Conservation (phyloP, 1,284 basidiomycete species). For the Earliella scabrosa region DNA sequence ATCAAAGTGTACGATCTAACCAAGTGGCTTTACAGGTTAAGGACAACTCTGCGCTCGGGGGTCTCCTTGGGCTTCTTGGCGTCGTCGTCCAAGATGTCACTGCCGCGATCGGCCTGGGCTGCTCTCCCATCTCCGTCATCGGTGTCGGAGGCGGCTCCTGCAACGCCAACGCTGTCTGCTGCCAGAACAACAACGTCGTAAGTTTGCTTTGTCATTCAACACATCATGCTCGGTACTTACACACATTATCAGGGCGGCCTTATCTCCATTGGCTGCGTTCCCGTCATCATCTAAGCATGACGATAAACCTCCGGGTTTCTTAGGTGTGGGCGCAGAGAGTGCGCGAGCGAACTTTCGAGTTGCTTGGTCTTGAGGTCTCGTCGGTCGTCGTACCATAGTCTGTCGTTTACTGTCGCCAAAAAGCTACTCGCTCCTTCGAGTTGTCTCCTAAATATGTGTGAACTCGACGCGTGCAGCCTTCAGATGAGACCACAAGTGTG, state of each 20-base stretch:
- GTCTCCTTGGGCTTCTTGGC: conserved; percentile 22
- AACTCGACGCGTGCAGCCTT: not conserved
- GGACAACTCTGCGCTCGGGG: not conserved
- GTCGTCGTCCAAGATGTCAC: conserved; percentile 23
- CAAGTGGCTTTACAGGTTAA: too few relatives aligned
- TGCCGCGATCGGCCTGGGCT: conserved; percentile 25
- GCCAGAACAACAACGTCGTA: conserved; percentile 29
- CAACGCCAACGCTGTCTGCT: conserved; percentile 25
- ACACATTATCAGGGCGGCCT: conserved; percentile 20
- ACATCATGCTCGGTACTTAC: not conserved
- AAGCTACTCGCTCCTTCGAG: not conserved
- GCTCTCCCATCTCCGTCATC: conserved; percentile 28
- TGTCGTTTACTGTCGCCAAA: not conserved
- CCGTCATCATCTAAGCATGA: conserved; percentile 19
- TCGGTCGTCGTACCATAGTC: not conserved
- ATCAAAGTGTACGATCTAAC: not conserved
- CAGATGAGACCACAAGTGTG: too few relatives aligned
- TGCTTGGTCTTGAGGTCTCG: not conserved
- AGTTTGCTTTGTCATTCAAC: not conserved
- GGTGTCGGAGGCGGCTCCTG: conserved; percentile 21
- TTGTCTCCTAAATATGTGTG: too few relatives aligned
- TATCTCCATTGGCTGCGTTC: conserved; percentile 30
- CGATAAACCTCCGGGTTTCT: not conserved
- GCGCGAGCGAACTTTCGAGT: not conserved
- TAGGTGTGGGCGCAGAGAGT: not conserved